Base-by-base conservation (phyloP, 2,329 filamentous ascomycete genomes). In the Arthroderma sp. region DNA sequence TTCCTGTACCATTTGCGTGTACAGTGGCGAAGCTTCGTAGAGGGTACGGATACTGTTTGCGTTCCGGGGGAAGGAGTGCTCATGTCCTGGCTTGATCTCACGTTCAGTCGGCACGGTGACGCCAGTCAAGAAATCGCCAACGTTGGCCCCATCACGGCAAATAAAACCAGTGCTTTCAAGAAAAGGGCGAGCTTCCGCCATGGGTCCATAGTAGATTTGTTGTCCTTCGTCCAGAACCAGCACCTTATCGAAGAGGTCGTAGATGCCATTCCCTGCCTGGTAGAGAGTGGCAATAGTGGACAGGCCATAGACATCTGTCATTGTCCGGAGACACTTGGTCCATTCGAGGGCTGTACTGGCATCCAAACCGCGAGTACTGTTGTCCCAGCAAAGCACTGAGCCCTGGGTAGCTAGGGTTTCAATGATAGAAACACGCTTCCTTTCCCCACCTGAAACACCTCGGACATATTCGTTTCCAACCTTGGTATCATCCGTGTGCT, bases 261-360 rank as follows among this genome's bases (percentile, higher is more conserved):
- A 87, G 49, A 89, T 85, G 54, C 78, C 86, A 63, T 89, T 83
- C 0, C 81, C 86, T 0, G 83, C 84, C 59, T 91, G 85, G 61
- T 91, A 93, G 0, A 93, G 69, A 0, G 86, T 86, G 1, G 91
- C 85, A 48, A 89, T 87, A 0, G 85, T 89, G 2, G 83, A 83
- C 0, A 80, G 86, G 59, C 82, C 78, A 71, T 87, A 86, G 45
- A 89, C 76, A 60, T 89, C 82, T 27, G 86, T 89, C 66, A 88
- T 74, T 36, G 86, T 80, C 2, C 85, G 78, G 1, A 91, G 69
- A 1, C 80, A 83, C 57, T 77, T 78, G 52, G 69, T 68, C 51
- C 78, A 82, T 52, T 82, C 78, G 4, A 82, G 68, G 2, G 79
- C 80, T 0, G 78, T 82, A 33, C 74, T 78, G 10, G 79, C 75